These are phyloP conservation scores for Aspergillus pseudoterreus DNA, from an alignment of 2,329 filamentous ascomycete genomes.

Conservation along the genomic window DNA sequence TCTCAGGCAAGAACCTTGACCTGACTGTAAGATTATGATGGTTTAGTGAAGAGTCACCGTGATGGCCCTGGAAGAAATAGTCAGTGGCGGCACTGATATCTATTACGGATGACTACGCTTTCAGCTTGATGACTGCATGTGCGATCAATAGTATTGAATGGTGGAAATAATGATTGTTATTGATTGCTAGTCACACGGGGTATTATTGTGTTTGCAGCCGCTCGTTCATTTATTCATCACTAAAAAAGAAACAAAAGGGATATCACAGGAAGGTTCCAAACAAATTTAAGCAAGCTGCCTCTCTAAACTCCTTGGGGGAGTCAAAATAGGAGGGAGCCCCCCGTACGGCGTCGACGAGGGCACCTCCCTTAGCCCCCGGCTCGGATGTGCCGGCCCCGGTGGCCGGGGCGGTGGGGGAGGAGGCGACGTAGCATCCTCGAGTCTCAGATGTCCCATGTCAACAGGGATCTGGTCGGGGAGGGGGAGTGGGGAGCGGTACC, in stretches of 20 bases:
- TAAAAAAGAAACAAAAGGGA: neutral
- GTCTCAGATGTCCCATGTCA: conserved; percentile 21
- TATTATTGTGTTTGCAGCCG: no score
- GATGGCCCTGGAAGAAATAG: no score
- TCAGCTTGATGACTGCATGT: no score
- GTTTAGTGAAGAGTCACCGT: no score
- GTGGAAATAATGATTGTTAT: no score
- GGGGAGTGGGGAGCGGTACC: conserved; percentile 19
- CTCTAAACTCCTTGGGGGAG: conserved; percentile 34
- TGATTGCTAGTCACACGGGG: no score
- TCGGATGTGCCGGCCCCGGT: conserved; percentile 16
- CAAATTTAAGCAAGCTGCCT: conserved; percentile 35
- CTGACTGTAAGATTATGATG: no score
- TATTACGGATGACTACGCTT: no score
- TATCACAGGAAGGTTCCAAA: conserved; percentile 1
- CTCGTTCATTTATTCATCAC: no score
- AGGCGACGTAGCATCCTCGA: conserved; percentile 13
- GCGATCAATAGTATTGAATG: no score
- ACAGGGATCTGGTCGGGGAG: conserved; percentile 26
- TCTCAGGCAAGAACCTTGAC: no score
- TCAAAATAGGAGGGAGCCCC: conserved; percentile 24
- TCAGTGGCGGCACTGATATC: no score
- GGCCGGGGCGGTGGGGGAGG: neutral
- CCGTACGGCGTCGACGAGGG: conserved; percentile 21
- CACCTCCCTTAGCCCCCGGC: conserved; percentile 18